Evolutionary conservation across 75 land plant species (phyloP), one percentile per base, ranked within the genome.

Genomic region (Pinus taeda): DNA sequence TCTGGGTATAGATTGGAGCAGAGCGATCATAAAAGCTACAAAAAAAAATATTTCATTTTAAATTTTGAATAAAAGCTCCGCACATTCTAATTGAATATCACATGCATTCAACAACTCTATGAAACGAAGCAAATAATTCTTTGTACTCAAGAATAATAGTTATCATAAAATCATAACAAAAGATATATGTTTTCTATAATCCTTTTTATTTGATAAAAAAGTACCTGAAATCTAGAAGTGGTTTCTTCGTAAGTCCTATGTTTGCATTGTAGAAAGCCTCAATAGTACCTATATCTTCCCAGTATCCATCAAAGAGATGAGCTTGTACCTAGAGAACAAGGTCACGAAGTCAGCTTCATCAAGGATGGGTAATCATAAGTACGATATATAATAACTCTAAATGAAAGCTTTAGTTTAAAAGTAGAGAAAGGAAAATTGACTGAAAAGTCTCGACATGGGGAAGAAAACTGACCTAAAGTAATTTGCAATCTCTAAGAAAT

Each of bases 271-370:
- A 93, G 78, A 89, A 95, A 6, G 96, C 96, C 75, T 86, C 87
- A 74, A 95, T 95, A 62, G 83, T 95, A 57, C 92, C 86, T 58
- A 95, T 88, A 57, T 91, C 95, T 60, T 93, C 98, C 98, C 98
- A 95, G 75, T 95, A 88, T 18, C 95, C 95, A 78, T 93, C 89
- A 81, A 81, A 93, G n/a, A 84, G 36, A 69, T 85, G 88, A 37
- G 93, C 90, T 80, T 91, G 85, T 13, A 95, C 93, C 97, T 94
- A 85, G 42, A 24, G 55, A 49, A 49, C 55, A 49, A 1, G 55
- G 2, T 49, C 11, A 1, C 11, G 11, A 49, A 49, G 55, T 49
- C 11, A 49, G 55, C 55, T 49, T 49, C 55, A 49, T 49, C 9
- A 49, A 49, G 55, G 6, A 49, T 9, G 55, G 12, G 11, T 9